phyloP scores from a whole-genome alignment of 2,329 filamentous ascomycete species.

The Aspergillus sp. region DNA sequence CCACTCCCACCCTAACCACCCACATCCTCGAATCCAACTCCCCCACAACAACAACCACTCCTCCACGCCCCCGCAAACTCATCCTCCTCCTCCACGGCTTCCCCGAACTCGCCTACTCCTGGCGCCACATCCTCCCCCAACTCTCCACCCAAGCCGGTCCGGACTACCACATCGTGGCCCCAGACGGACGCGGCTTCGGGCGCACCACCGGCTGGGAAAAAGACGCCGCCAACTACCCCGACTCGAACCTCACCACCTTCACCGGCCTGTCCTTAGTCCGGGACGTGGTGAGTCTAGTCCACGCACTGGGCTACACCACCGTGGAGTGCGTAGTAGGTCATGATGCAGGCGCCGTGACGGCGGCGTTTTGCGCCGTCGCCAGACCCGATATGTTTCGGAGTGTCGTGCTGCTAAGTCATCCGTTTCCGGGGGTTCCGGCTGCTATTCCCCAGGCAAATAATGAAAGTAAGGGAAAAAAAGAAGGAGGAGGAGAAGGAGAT shows the following conservation, averaged over 20 bases:
- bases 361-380: conserved; percentile 61
- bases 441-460: conserved; percentile 4
- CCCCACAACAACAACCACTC: conserved; percentile 30
- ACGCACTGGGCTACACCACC: conserved; percentile 60
- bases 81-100: conserved; percentile 67
- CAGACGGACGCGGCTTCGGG: conserved; percentile 69
- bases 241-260: conserved; percentile 58
- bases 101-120: conserved; percentile 69
- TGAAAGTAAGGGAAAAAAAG: conserved; percentile 11
- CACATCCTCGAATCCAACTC: conserved; percentile 62
- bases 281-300: conserved; percentile 63
- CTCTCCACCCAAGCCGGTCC: conserved; percentile 51
- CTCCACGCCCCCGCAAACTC: conserved; percentile 42
- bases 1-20: conserved; percentile 59
- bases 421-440: conserved; percentile 48
- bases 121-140: conserved; percentile 63
- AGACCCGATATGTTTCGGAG: conserved; percentile 66
- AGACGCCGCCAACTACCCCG: conserved; percentile 50
- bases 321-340: conserved; percentile 65
- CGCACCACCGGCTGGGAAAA: conserved; percentile 63
- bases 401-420: conserved; percentile 66
- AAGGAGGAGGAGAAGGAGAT: conserved; percentile 36
- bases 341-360: conserved; percentile 66
- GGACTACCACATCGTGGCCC: conserved; percentile 67
- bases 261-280: conserved; percentile 61